These are phyloP conservation scores for Orbilia blumenaviensis DNA, from an alignment of 2,329 filamentous ascomycete genomes.

Conservation along the genomic window DNA sequence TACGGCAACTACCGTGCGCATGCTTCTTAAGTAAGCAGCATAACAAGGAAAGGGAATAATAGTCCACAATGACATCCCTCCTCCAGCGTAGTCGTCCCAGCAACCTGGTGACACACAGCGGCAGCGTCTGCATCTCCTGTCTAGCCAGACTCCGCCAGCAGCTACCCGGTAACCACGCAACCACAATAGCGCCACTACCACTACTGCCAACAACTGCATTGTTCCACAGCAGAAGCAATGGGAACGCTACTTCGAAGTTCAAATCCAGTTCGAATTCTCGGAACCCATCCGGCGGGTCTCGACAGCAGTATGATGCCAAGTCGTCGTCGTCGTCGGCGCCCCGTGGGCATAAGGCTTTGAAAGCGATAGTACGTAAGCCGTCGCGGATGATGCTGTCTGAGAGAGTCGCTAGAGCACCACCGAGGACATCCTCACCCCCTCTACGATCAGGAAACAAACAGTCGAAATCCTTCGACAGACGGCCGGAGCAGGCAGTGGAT, in stretches of 20 bases:
- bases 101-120: slow-evolving; percentile 27
- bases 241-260: too few relatives aligned
- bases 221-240: slow-evolving; percentile 24
- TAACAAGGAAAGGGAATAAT: too few relatives aligned
- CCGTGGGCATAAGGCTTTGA: not conserved
- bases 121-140: slow-evolving; percentile 39
- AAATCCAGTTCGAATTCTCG: not conserved
- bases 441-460: slow-evolving; percentile 57
- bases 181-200: too few relatives aligned
- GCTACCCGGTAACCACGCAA: slow-evolving; percentile 23
- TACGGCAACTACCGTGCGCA: too few relatives aligned
- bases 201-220: too few relatives aligned
- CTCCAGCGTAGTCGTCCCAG: slow-evolving; percentile 30
- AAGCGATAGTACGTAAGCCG: slow-evolving; percentile 59
- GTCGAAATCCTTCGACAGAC: slow-evolving; percentile 63
- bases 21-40: too few relatives aligned
- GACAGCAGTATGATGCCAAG: too few relatives aligned
- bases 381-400: slow-evolving; percentile 71
- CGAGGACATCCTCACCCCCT: slow-evolving; percentile 59
- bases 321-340: not conserved
- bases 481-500: slow-evolving; percentile 61
- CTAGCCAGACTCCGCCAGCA: slow-evolving; percentile 27
- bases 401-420: slow-evolving; percentile 63
- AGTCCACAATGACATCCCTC: slow-evolving; percentile 39
- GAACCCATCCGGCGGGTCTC: too few relatives aligned